Conservation (phyloP, 2,329 filamentous ascomycete species). For the Exophiala calicioides region DNA sequence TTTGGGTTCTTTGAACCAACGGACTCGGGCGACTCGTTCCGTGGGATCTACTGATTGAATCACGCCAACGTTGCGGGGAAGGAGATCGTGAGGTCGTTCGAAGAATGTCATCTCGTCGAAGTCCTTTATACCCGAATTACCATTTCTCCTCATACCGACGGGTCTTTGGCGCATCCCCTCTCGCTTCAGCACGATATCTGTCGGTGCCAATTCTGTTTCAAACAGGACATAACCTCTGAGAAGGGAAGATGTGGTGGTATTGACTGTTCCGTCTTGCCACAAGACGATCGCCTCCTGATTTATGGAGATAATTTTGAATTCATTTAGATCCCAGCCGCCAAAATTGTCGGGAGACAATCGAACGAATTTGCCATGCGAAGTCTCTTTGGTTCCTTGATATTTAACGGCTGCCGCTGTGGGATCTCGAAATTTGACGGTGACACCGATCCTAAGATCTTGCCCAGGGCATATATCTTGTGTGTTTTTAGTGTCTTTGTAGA, state of each 20-base stretch:
- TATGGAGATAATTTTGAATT: constrained; percentile 54
- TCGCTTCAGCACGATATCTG: constrained; percentile 55
- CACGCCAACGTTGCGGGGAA: constrained; percentile 55
- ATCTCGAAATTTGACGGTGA: constrained; percentile 59
- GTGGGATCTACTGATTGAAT: constrained; percentile 57
- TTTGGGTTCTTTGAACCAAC: constrained; percentile 52
- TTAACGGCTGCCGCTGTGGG: constrained; percentile 52
- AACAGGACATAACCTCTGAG: constrained; percentile 37
- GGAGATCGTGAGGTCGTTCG: constrained; percentile 33
- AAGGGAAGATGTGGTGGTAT: constrained; percentile 46
- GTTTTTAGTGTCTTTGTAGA: neutral
- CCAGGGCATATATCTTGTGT: constrained; percentile 8
- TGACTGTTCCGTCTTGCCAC: constrained; percentile 60
- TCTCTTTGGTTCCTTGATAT: constrained; percentile 46
- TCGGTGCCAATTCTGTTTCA: constrained; percentile 60
- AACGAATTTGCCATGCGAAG: constrained; percentile 44
- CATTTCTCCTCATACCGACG: neutral
- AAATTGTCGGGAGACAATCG: constrained; percentile 50
- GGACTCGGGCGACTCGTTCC: constrained; percentile 58
- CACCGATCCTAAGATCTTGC: constrained; percentile 44
- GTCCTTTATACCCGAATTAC: constrained; percentile 6
- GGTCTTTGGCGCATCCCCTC: constrained; percentile 37
- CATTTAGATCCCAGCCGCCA: constrained; percentile 60
- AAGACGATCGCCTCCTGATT: constrained; percentile 54
- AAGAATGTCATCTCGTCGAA: constrained; percentile 33